phyloP scores from a whole-genome alignment of 2,329 filamentous ascomycete genomes.

The Elsinoe necatrix region DNA sequence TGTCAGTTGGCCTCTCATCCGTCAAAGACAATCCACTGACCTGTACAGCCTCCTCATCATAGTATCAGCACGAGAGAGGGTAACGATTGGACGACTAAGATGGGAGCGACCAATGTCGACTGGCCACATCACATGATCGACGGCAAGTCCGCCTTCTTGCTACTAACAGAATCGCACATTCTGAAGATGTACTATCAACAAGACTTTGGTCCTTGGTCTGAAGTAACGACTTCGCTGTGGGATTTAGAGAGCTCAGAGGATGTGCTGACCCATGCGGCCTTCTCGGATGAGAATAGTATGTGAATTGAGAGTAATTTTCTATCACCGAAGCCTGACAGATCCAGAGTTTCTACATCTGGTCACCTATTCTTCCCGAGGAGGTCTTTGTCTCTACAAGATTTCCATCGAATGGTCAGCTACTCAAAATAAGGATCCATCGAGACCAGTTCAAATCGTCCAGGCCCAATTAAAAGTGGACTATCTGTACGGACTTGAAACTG shows the following conservation, averaged over 20 bases:
- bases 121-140: slow-evolving; percentile 66
- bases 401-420: slow-evolving; percentile 62
- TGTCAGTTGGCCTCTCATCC: slow-evolving; percentile 19
- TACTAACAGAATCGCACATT: slow-evolving; percentile 64
- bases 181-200: slow-evolving; percentile 73
- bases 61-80: slow-evolving; percentile 33
- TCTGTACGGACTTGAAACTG: slow-evolving; percentile 23
- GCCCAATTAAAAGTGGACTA: slow-evolving; percentile 21
- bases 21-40: not conserved
- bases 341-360: slow-evolving; percentile 51
- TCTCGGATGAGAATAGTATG: slow-evolving; percentile 41
- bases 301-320: slow-evolving; percentile 39
- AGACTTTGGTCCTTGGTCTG: slow-evolving; percentile 61
- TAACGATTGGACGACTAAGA: slow-evolving; percentile 59
- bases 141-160: slow-evolving; percentile 64
- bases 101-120: slow-evolving; percentile 54
- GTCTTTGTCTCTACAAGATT: slow-evolving; percentile 66
- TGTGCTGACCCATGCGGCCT: slow-evolving; percentile 54
- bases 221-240: slow-evolving; percentile 65
- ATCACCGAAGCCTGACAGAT: not conserved
- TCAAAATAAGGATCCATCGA: slow-evolving; percentile 26
- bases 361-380: slow-evolving; percentile 59
- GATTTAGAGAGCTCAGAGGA: slow-evolving; percentile 55
- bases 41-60: slow-evolving; percentile 24
- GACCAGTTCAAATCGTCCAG: slow-evolving; percentile 5